Conservation (phyloP, 2,329 filamentous ascomycete genomes). For the Graphilbum fragrans region DNA sequence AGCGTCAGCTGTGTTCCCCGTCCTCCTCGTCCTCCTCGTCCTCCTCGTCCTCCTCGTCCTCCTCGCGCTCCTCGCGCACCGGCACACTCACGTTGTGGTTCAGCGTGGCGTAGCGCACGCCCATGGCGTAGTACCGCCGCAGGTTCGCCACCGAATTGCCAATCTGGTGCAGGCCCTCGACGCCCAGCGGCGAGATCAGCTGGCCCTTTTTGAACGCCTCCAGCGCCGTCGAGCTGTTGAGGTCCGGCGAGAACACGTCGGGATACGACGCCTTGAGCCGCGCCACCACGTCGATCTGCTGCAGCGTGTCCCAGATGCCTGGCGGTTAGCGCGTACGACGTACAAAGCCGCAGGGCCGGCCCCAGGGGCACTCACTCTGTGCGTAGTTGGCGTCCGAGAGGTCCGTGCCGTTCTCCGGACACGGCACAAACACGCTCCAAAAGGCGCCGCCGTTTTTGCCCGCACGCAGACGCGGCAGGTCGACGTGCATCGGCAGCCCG, state of each 20-base stretch:
- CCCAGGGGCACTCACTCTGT: slow-evolving; percentile 36
- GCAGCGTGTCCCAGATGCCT: slow-evolving; percentile 36
- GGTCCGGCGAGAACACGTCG: slow-evolving; percentile 51
- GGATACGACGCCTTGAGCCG: slow-evolving; percentile 54
- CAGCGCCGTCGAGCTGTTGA: slow-evolving; percentile 49
- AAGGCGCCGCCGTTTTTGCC: slow-evolving; percentile 78
- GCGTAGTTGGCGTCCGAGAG: slow-evolving; percentile 64
- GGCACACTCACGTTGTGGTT: slow-evolving; percentile 54
- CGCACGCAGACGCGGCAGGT: slow-evolving; percentile 60
- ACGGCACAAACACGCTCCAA: slow-evolving; percentile 78
- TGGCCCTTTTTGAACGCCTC: slow-evolving; percentile 44
- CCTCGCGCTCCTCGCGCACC: not conserved
- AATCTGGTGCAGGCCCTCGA: slow-evolving; percentile 89
- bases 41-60: not conserved
- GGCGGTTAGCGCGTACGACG: not conserved
- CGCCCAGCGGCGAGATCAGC: slow-evolving; percentile 66
- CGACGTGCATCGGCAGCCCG: slow-evolving; percentile 57
- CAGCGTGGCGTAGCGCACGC: slow-evolving; percentile 77
- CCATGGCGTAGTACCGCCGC: slow-evolving; percentile 62
- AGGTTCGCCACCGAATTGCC: slow-evolving; percentile 71
- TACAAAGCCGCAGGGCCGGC: not conserved
- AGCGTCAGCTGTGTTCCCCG: too few species aligned
- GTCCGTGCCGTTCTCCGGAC: slow-evolving; percentile 59
- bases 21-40: too few species aligned
- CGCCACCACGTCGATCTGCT: slow-evolving; percentile 63